Base-by-base conservation (phyloP, 331 rosid genomes). In the Malus hybrid region DNA sequence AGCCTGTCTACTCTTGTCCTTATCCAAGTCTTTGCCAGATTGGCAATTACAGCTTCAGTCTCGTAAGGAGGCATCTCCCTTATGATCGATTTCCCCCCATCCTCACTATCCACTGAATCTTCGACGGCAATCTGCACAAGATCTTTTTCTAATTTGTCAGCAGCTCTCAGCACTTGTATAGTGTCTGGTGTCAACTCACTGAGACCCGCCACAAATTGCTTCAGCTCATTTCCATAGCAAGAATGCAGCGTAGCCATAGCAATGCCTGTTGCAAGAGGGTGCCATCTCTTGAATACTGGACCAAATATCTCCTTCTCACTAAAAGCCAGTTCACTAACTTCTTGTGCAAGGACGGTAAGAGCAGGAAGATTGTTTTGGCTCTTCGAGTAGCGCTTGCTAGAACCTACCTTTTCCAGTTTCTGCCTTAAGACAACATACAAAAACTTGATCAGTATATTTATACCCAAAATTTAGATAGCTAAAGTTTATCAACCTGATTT, bases 11-110 rank as follows among this genome's bases (percentile, higher is more conserved):
- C 83, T 87, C 97, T 90, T 55, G 88, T 86, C 77, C 82, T 87
- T 48, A 91, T 91, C 98, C 99, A 94, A 59, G 76, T 78, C 87
- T 90, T 91, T 52, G 88, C 99, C 74, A 94, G 83, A 73, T 84
- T 80, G 62, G 88, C 84, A 67, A 91, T 86, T 55, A 92, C 86
- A 69, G 88, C 80, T 85, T 94, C 97, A 65, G 97, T 93, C 85
- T 94, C 99, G 4, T 80, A 94, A 63, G 99, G 99, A 83, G 96
- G 97, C 99, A 94, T 91, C 95, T 91, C 97, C 68, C 90, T 92
- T 71, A 94, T 94, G 81, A 94, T 83, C 66, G 93, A 93, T 82
- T 94, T 94, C 69, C 97, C 99, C 27, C 97, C 99, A 79, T 94
- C 97, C 19, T 94, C 97, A 76, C 97, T 91, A 62, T 94, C 96